These are phyloP conservation scores for Plasmodium fragile DNA, from an alignment of 169 alveolate genomes.

Conservation along the genomic window DNA sequence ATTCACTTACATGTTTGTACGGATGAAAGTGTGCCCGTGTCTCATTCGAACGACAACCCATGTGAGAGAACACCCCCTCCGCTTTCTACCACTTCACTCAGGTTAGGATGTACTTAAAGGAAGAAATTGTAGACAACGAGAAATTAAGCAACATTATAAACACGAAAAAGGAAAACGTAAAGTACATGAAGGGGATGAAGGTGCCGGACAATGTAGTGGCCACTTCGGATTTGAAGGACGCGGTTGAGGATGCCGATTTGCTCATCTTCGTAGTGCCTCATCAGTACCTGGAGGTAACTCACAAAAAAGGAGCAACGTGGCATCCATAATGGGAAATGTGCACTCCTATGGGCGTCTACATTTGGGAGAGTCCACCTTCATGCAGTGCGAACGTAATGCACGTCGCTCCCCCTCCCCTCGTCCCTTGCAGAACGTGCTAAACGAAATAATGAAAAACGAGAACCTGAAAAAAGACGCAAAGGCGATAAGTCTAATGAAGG, in stretches of 20 bases:
- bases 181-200: slow-evolving; percentile 91
- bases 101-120: slow-evolving; percentile 92
- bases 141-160: slow-evolving; percentile 90
- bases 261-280: slow-evolving; percentile 93
- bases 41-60: background rate
- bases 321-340: background rate
- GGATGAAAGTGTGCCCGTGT: background rate
- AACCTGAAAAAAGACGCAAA: slow-evolving; percentile 81
- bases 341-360: background rate
- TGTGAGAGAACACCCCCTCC: background rate
- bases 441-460: slow-evolving; percentile 76
- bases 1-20: background rate
- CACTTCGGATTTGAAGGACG: slow-evolving; percentile 89
- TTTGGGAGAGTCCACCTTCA: background rate
- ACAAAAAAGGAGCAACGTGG: background rate
- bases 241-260: slow-evolving; percentile 89
- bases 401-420: background rate
- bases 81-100: slow-evolving; percentile 23
- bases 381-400: background rate
- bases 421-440: slow-evolving; percentile 48
- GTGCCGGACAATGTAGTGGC: slow-evolving; percentile 91
- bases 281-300: slow-evolving; percentile 87
- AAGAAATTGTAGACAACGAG: slow-evolving; percentile 89
- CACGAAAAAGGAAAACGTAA: slow-evolving; percentile 89
- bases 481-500: slow-evolving; percentile 90